Conservation (phyloP, 768 basidiomycete species). For the Rhodotorula toruloides region DNA sequence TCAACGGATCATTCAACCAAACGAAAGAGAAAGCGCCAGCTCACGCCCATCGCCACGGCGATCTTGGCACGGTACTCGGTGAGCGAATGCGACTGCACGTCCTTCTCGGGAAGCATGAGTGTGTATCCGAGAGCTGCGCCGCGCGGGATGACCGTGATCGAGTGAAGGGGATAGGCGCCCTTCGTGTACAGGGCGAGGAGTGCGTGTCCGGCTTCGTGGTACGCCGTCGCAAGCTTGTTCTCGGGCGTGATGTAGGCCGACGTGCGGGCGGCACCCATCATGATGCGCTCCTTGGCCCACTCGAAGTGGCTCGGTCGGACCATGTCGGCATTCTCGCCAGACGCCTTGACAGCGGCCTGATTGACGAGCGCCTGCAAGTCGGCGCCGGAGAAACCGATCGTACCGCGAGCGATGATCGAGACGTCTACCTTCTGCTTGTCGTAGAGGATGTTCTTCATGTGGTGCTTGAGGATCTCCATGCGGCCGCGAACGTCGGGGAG, state of each 20-base stretch:
- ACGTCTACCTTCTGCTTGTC: slow-evolving; percentile 67
- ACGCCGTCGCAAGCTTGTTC: slow-evolving; percentile 80
- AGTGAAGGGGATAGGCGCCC: slow-evolving; percentile 88
- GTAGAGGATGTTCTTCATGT: slow-evolving; percentile 73
- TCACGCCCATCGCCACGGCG: slow-evolving; percentile 38
- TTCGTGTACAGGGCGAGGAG: slow-evolving; percentile 82
- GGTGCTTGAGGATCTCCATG: slow-evolving; percentile 85
- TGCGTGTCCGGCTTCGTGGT: slow-evolving; percentile 65
- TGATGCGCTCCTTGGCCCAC: slow-evolving; percentile 89
- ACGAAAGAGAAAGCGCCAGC: background rate
- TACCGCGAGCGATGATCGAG: slow-evolving; percentile 83
- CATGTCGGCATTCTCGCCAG: slow-evolving; percentile 68
- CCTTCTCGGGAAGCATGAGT: slow-evolving; percentile 48
- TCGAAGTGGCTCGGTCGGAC: slow-evolving; percentile 82
- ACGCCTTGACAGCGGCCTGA: slow-evolving; percentile 89
- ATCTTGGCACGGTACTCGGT: slow-evolving; percentile 47
- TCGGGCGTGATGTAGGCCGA: slow-evolving; percentile 82
- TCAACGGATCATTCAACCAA: too few relatives aligned
- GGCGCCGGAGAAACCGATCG: slow-evolving; percentile 92
- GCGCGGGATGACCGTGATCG: slow-evolving; percentile 87
- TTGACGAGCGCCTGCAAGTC: slow-evolving; percentile 97
- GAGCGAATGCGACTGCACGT: slow-evolving; percentile 47
- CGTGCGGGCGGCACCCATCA: slow-evolving; percentile 94
- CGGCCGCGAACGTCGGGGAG: slow-evolving; percentile 89
- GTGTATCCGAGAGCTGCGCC: slow-evolving; percentile 81